These are phyloP conservation scores for Starmerella etchellsii DNA, from an alignment of 805 yeast genomes.

Conservation along the genomic window DNA sequence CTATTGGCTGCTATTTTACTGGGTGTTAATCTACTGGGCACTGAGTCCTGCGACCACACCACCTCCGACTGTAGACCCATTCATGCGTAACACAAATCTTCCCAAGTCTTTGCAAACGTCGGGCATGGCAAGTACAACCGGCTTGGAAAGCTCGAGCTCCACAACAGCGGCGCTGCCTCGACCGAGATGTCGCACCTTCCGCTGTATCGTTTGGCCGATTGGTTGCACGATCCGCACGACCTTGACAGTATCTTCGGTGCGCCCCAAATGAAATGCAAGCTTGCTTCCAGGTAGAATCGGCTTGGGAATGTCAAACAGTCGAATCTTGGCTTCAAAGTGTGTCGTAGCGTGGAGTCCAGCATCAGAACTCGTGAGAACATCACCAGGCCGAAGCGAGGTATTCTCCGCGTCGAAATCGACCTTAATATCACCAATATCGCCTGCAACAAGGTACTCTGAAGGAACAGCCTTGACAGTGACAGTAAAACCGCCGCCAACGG, in stretches of 20 bases:
- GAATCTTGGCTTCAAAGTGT: constrained; percentile 42
- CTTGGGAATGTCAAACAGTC: constrained; percentile 51
- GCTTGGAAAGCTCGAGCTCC: constrained; percentile 37
- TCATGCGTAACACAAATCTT: constrained; percentile 55
- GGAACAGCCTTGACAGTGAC: constrained; percentile 16
- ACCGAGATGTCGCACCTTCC: constrained; percentile 43
- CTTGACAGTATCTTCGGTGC: constrained; percentile 57
- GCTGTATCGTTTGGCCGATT: constrained; percentile 23
- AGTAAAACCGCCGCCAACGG: constrained; percentile 18
- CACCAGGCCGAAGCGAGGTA: constrained; percentile 49
- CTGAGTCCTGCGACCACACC: constrained; percentile 33
- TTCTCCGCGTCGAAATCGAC: constrained; percentile 25
- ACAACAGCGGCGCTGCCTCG: constrained; percentile 50
- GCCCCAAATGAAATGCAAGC: constrained; percentile 63
- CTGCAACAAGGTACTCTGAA: constrained; percentile 36
- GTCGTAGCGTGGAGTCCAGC: constrained; percentile 37
- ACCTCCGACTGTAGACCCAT: constrained; percentile 59
- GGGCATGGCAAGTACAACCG: constrained; percentile 42
- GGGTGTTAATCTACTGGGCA: too few relatives aligned
- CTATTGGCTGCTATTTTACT: too few relatives aligned
- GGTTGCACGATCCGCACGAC: constrained; percentile 36
- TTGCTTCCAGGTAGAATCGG: constrained; percentile 75
- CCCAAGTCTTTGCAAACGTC: constrained; percentile 42
- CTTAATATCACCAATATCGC: constrained; percentile 42
- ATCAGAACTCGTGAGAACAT: constrained; percentile 43